Evolutionary conservation across 2,329 filamentous ascomycete species (phyloP), one percentile per base, ranked within the genome.

Genomic region (Scedosporium minutisporum): DNA sequence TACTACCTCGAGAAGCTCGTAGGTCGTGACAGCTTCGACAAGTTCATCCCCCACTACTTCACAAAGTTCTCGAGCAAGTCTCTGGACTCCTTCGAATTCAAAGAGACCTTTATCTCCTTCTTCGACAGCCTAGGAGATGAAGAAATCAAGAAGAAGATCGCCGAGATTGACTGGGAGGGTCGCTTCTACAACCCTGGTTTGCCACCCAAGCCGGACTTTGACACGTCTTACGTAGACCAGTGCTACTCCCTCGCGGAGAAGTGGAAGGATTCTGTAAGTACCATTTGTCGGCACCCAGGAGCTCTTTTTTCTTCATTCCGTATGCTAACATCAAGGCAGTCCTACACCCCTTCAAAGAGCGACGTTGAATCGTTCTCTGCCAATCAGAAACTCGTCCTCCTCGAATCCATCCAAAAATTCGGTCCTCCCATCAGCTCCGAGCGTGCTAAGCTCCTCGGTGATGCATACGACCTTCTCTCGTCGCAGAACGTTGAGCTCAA

Each of bases 11-110:
- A 99, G 70, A 88, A 88, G 57, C 79, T 96, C 1, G 82, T 97
- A 3, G 90, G 91, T 42, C 88, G 90, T 65, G 82, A 88, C n/a
- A 89, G 89, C 72, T 99, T 95, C 78, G 91, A 97, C 80, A 89
- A 87, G 68, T 99, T 97, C 75, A 97, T 97, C 70, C 92, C 93
- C 16, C 87, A 96, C 74, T 97, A 97, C 78, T 97, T 97, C 73
- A 86, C 82, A 33, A 90, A 84, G 46, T 97, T 89, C 84, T 87
- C 89, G 63, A 84, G 85, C 71, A 93, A 92, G 74, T 96, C 91
- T 2, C 82, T 99, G 6, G 92, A 97, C 75, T 96, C 91, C 1
- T 96, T 90, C 69, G 91, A 97, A 70, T 99, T 99, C 83, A 96
- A 93, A 73, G 80, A 88, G 59, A 96, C 91, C 0, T 87, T 97